Evolutionary conservation across 2,329 filamentous ascomycete species (phyloP).

Genomic region (Claviceps sorghi): DNA sequence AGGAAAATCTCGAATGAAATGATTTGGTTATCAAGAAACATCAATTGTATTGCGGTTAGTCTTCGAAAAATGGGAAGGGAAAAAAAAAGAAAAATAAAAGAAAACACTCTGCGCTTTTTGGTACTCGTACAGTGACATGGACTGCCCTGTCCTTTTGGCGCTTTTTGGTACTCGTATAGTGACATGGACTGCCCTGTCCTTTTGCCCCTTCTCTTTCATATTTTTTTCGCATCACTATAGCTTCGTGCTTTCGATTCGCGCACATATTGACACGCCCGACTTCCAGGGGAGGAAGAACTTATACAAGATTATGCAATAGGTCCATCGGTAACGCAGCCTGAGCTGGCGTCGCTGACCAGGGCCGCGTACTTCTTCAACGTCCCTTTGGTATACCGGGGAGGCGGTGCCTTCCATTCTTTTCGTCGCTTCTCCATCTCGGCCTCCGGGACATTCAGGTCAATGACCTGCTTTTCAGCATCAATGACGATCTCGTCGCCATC

Average conservation of each 20-base stretch:
- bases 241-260: neutral
- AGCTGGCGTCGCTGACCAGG: constrained; percentile 43
- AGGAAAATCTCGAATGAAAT: too few species aligned
- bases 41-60: neutral
- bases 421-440: constrained; percentile 46
- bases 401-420: constrained; percentile 47
- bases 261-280: neutral
- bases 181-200: neutral
- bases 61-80: neutral
- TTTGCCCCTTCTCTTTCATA: neutral
- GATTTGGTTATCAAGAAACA: neutral
- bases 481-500: constrained; percentile 73
- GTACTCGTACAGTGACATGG: neutral
- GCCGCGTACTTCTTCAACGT: constrained; percentile 57
- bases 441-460: constrained; percentile 52
- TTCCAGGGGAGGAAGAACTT: too few species aligned
- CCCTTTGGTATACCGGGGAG: constrained; percentile 43
- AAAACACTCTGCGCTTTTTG: neutral
- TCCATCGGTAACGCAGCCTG: constrained; percentile 43
- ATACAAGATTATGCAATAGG: constrained; percentile 7
- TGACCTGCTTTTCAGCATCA: constrained; percentile 59
- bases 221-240: too few species aligned
- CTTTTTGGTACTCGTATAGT: neutral
- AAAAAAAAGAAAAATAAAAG: neutral
- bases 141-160: neutral